Base-by-base conservation (phyloP, 1,284 basidiomycete genomes). In the Heimioporus retisporus region DNA sequence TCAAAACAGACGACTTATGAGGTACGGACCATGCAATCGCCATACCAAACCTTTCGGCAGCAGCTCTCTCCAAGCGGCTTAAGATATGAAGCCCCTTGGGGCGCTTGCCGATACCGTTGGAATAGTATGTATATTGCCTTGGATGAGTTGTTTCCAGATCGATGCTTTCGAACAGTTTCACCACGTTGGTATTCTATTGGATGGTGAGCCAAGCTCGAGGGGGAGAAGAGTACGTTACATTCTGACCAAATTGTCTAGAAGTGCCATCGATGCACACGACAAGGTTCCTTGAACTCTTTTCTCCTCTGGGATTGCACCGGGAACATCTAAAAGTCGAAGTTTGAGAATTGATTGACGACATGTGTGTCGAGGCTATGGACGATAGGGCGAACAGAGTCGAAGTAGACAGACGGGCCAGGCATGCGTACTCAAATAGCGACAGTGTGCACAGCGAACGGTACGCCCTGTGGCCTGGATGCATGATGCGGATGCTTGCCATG, bases 41-140 rank as follows among this genome's bases (percentile, higher is more conserved):
- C 42, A 74, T 64, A 54, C 79, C 77, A 25, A 35, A 11, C 10
- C 10, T 74, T 7, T 53, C 68, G 40, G 54, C 60, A 25, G 70
- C 31, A 25, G 54, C 59, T 46, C 46, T 53, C 54, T 63, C 51
- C 55, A 63, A 51, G 23, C 61, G 68, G 16, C 50, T 54, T 28
- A 65, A n/a, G 48, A 48, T 28, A 64, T 69, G 43, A 60, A 71
- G 14, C 55, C 63, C 35, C 31, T 61, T 72, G 21, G 64, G 73
- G 57, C 72, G 74, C 3, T 78, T 80, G 42, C 78, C 80, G 35
- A 81, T 77, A 10, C 79, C 79, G 65, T 75, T 81, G 64, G 73
- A 74, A 61, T 81, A 80, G 64, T 72, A 81, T 8, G 74, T 73
- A 21, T 73, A 65, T 57, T 78, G 77, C 16, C 55, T 43, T 8